Evolutionary conservation across 768 basidiomycete genomes (phyloP).

Genomic region (Tephrocybe sp.): DNA sequence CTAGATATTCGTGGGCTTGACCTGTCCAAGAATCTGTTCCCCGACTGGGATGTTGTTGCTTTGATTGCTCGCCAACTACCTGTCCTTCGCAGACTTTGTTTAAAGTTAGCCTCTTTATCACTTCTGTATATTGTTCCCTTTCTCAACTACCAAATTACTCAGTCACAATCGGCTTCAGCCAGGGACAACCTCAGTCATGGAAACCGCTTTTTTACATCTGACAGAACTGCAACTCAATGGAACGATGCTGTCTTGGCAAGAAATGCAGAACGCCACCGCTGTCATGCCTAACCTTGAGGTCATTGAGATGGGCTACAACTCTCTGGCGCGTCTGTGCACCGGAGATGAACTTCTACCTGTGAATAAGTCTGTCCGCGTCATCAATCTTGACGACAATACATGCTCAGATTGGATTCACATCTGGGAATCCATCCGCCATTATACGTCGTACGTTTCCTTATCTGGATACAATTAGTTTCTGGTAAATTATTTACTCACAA

Average conservation of each 20-base stretch:
- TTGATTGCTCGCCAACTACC: constrained; percentile 63
- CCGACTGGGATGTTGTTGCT: constrained; percentile 70
- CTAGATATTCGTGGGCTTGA: constrained; percentile 80
- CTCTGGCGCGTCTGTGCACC: constrained; percentile 36
- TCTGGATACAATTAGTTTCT: constrained; percentile 9
- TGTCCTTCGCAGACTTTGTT: constrained; percentile 58
- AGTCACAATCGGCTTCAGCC: constrained; percentile 70
- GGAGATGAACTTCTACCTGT: constrained; percentile 18
- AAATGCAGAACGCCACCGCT: constrained; percentile 50
- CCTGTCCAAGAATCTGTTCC: constrained; percentile 73
- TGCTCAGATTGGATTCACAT: constrained; percentile 57
- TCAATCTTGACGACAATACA: constrained; percentile 75
- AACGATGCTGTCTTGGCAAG: constrained; percentile 72
- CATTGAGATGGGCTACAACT: constrained; percentile 76
- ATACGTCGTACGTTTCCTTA: constrained; percentile 43
- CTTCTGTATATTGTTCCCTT: constrained; percentile 10
- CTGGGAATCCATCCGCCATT: constrained; percentile 41
- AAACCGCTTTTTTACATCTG: constrained; percentile 48
- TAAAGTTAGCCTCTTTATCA: constrained; percentile 71
- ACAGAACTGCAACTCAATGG: constrained; percentile 73
- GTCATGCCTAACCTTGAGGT: constrained; percentile 54
- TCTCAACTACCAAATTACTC: constrained; percentile 19
- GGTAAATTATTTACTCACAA: constrained; percentile 19
- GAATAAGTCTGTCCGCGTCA: constrained; percentile 37
- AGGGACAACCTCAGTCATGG: constrained; percentile 31